Evolutionary conservation across 2,329 filamentous ascomycete genomes (phyloP).

Genomic region (Aotearoamyces nothofagi): DNA sequence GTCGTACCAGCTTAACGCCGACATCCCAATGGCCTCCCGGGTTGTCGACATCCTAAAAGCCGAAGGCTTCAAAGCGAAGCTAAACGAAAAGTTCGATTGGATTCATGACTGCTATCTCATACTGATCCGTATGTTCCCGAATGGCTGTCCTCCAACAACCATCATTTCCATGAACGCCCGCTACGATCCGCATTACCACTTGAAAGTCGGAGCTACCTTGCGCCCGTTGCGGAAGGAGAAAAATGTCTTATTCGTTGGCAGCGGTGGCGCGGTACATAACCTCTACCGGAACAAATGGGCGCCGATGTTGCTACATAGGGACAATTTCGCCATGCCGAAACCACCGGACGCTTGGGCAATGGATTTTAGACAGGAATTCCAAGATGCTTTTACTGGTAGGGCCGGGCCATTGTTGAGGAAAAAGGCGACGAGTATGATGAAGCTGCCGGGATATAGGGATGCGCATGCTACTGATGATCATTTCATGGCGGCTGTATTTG

Average conservation of each 20-base stretch:
- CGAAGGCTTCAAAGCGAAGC: slow-evolving; percentile 36
- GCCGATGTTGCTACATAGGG: slow-evolving; percentile 38
- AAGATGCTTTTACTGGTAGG: slow-evolving; percentile 40
- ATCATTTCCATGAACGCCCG: slow-evolving; percentile 38
- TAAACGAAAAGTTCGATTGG: slow-evolving; percentile 47
- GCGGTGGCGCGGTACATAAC: slow-evolving; percentile 53
- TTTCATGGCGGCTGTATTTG: slow-evolving; percentile 50
- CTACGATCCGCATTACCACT: slow-evolving; percentile 39
- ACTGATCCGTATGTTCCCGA: slow-evolving; percentile 54
- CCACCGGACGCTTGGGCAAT: slow-evolving; percentile 45
- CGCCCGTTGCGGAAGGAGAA: slow-evolving; percentile 35
- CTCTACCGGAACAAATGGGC: slow-evolving; percentile 52
- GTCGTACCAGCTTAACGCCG: slow-evolving; percentile 43
- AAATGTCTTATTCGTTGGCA: slow-evolving; percentile 41
- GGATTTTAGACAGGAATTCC: slow-evolving; percentile 49
- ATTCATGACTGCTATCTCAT: slow-evolving; percentile 60
- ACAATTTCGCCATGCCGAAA: slow-evolving; percentile 44
- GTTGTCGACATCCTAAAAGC: slow-evolving; percentile 32
- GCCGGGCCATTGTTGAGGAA: slow-evolving; percentile 37
- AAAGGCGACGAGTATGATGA: slow-evolving; percentile 47
- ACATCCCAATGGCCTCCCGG: slow-evolving; percentile 33
- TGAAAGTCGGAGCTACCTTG: slow-evolving; percentile 40
- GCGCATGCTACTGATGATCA: slow-evolving; percentile 58
- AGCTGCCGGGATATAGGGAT: slow-evolving; percentile 48
- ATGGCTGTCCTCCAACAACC: slow-evolving; percentile 48